phyloP scores from a whole-genome alignment of 2,329 filamentous ascomycete genomes.

The Pseudocercospora eumusae region DNA sequence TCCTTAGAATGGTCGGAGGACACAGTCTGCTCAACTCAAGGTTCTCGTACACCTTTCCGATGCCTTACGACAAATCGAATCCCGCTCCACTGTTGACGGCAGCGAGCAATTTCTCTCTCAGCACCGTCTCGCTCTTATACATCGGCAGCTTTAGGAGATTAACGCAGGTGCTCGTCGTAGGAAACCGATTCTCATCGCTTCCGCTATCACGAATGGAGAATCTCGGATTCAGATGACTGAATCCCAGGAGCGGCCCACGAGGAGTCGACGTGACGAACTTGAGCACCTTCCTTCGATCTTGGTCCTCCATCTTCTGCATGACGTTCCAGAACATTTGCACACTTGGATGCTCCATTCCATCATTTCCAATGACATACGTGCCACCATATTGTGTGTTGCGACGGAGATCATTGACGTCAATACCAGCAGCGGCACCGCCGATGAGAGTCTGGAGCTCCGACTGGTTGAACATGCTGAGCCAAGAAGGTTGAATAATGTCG shows the following conservation, averaged over 20 bases:
- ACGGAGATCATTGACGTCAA: slow-evolving; percentile 83
- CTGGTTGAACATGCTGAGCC: slow-evolving; percentile 99
- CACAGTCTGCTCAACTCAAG: no score
- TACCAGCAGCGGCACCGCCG: slow-evolving; percentile 75
- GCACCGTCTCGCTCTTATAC: slow-evolving; percentile 65
- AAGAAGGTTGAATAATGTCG: slow-evolving; percentile 84
- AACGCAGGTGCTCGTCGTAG: slow-evolving; percentile 93
- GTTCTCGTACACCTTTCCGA: not conserved
- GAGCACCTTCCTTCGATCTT: slow-evolving; percentile 78
- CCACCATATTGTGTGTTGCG: slow-evolving; percentile 84
- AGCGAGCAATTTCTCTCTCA: slow-evolving; percentile 83
- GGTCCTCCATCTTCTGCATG: slow-evolving; percentile 72
- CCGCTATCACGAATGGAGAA: slow-evolving; percentile 90
- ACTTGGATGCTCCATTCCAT: slow-evolving; percentile 80
- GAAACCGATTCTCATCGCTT: slow-evolving; percentile 72
- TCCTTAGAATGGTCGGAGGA: not conserved
- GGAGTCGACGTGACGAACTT: slow-evolving; percentile 97
- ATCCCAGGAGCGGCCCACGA: slow-evolving; percentile 83
- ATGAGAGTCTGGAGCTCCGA: slow-evolving; percentile 90
- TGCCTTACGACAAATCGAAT: slow-evolving; percentile 73
- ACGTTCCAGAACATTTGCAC: slow-evolving; percentile 90
- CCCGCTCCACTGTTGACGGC: slow-evolving; percentile 87
- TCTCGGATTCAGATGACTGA: slow-evolving; percentile 76
- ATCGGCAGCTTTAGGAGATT: slow-evolving; percentile 90
- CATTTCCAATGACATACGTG: slow-evolving; percentile 85